Percentiles rank a stretch among this genome's conserved stretches.
Evolutionary conservation across 2,329 filamentous ascomycete genomes (phyloP).

Genomic region (Arthrobotrys pseudoclavata): DNA sequence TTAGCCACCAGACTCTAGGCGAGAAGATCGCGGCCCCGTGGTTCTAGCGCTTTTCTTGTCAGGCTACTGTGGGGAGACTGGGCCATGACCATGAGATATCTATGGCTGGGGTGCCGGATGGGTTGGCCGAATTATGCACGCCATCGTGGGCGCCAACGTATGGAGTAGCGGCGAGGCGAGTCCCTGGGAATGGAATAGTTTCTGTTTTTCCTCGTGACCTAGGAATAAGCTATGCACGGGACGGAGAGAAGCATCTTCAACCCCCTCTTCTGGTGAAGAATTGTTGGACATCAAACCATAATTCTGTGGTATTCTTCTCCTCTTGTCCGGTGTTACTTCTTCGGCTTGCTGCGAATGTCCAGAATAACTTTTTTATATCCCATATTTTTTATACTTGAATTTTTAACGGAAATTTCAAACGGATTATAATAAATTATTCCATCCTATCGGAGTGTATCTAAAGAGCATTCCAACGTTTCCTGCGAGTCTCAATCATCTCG

Average conservation of each 20-base stretch:
- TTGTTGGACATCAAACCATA: not conserved
- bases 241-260: not conserved
- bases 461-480: not conserved
- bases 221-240: not conserved
- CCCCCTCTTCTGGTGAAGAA: not conserved
- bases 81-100: constrained; percentile 9
- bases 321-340: not conserved
- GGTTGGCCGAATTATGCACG: constrained; percentile 46
- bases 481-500: constrained; percentile 30
- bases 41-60: constrained; percentile 36
- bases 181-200: constrained; percentile 32
- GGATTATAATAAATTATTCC: not conserved
- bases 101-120: constrained; percentile 30
- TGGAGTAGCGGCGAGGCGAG: constrained; percentile 21
- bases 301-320: not conserved
- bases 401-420: not conserved
- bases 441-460: constrained; percentile 1
- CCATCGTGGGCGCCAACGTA: constrained; percentile 58
- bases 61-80: constrained; percentile 50
- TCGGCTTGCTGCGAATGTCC: too few relatives aligned
- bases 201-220: constrained; percentile 1
- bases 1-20: not conserved
- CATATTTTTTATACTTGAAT: too few relatives aligned
- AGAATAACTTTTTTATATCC: too few relatives aligned
- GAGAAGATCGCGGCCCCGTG: constrained; percentile 33